These are phyloP conservation scores for Suillus discolor DNA, from an alignment of 768 basidiomycete species.

Conservation along the genomic window DNA sequence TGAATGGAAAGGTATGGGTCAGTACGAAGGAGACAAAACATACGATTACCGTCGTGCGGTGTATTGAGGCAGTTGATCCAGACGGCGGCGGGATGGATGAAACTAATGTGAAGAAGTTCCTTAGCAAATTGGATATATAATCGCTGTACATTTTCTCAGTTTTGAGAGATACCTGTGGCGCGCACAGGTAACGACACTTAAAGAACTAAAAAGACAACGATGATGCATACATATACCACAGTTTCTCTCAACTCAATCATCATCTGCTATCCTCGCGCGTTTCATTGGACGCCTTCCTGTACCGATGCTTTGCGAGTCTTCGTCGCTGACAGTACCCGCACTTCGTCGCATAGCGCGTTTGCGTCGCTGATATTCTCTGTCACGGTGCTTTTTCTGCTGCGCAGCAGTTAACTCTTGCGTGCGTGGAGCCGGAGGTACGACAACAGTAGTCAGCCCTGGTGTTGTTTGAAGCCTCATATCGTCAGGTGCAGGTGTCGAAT, in stretches of 20 bases:
- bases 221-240: background rate
- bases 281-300: slow-evolving; percentile 67
- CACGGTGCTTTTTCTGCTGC: slow-evolving; percentile 76
- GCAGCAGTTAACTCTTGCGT: slow-evolving; percentile 69
- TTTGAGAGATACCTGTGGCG: background rate
- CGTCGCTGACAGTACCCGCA: slow-evolving; percentile 71
- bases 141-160: background rate
- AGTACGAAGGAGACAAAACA: slow-evolving; percentile 71
- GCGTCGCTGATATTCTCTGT: slow-evolving; percentile 79
- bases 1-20: slow-evolving; percentile 94
- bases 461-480: slow-evolving; percentile 70
- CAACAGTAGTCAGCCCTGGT: slow-evolving; percentile 74
- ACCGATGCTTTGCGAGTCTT: slow-evolving; percentile 52
- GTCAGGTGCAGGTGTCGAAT: slow-evolving; percentile 62
- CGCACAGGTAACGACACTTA: background rate
- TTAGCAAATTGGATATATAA: slow-evolving; percentile 48
- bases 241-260: slow-evolving; percentile 46
- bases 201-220: slow-evolving; percentile 6
- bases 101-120: slow-evolving; percentile 50
- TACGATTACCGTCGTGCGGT: slow-evolving; percentile 73
- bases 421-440: slow-evolving; percentile 73
- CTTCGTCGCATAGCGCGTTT: slow-evolving; percentile 70
- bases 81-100: slow-evolving; percentile 69
- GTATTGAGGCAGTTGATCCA: slow-evolving; percentile 81
- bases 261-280: slow-evolving; percentile 65